Conservation (phyloP, 495 filamentous ascomycete species). For the Eremomyces bilateralis region DNA sequence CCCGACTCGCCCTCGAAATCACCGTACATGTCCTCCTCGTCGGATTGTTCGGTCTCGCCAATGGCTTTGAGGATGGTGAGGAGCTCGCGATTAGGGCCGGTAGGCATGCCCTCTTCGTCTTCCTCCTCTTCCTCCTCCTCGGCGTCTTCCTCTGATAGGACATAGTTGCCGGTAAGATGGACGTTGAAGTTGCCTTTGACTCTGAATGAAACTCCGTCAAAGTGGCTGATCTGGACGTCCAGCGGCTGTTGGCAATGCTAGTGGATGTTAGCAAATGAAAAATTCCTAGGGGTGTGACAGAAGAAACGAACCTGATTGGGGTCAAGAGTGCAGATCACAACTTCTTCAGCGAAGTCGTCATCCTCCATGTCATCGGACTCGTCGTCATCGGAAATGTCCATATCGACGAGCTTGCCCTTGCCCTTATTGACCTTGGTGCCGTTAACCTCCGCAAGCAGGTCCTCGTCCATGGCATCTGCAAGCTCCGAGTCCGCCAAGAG, state of each 20-base stretch:
- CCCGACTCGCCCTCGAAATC: conserved; percentile 67
- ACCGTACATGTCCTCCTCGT: conserved; percentile 33
- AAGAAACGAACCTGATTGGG: conserved; percentile 40
- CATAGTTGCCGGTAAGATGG: conserved; percentile 88
- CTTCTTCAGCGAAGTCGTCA: conserved; percentile 56
- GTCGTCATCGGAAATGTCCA: conserved; percentile 29
- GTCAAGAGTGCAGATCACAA: conserved; percentile 85
- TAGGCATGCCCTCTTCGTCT: conserved; percentile 30
- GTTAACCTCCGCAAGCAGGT: conserved; percentile 36
- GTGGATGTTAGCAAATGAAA: too few relatives aligned
- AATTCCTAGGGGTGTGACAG: not conserved
- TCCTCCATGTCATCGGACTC: conserved; percentile 38
- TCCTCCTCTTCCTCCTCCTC: conserved; percentile 28
- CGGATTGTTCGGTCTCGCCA: conserved; percentile 45
- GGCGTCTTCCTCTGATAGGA: conserved; percentile 35
- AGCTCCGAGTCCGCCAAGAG: conserved; percentile 35
- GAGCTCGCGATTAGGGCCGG: too few relatives aligned
- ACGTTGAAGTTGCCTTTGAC: conserved; percentile 76
- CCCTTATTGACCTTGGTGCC: conserved; percentile 54
- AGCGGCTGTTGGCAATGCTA: conserved; percentile 92
- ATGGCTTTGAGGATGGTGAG: too few relatives aligned
- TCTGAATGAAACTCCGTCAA: conserved; percentile 77
- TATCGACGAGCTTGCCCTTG: conserved; percentile 48
- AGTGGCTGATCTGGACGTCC: conserved; percentile 68
- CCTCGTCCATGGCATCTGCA: conserved; percentile 36